Conservation (phyloP, 306 rosid genomes). For the Hippophae tibetana region DNA sequence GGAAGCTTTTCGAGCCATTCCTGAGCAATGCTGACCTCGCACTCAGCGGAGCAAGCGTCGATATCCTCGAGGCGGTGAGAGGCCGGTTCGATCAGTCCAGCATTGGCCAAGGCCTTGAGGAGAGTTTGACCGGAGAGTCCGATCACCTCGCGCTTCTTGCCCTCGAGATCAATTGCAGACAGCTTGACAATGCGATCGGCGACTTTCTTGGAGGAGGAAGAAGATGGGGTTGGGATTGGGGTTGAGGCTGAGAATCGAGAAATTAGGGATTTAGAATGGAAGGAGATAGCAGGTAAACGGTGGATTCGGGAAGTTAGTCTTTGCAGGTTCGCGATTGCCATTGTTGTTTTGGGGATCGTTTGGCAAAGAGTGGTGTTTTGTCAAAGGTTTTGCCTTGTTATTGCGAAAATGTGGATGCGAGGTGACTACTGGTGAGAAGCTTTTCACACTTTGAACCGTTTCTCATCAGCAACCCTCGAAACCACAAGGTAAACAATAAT, state of each 20-base stretch:
- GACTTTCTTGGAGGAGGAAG: constrained; percentile 45
- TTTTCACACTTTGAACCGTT: too few species aligned
- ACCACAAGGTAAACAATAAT: too few species aligned
- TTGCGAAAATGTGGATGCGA: too few species aligned
- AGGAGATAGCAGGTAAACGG: constrained; percentile 42
- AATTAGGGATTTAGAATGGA: constrained; percentile 49
- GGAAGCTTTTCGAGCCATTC: constrained; percentile 91
- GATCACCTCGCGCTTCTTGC: constrained; percentile 57
- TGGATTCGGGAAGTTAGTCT: constrained; percentile 41
- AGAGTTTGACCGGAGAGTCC: constrained; percentile 85
- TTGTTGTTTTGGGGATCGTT: constrained; percentile 3
- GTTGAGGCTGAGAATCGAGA: constrained; percentile 37
- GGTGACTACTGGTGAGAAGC: too few species aligned
- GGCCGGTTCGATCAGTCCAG: constrained; percentile 69
- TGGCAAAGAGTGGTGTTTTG: neutral
- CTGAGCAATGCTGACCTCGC: constrained; percentile 89
- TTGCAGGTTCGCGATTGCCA: constrained; percentile 65
- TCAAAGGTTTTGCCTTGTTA: too few species aligned
- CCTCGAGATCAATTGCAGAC: constrained; percentile 62
- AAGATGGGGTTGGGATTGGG: constrained; percentile 16
- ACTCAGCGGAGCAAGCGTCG: constrained; percentile 87
- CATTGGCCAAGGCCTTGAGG: constrained; percentile 57
- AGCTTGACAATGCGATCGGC: constrained; percentile 73
- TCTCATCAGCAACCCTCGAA: too few species aligned
- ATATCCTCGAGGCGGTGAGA: constrained; percentile 89